Base-by-base conservation (phyloP, 768 basidiomycete genomes). In the Termitomyces titanicus region DNA sequence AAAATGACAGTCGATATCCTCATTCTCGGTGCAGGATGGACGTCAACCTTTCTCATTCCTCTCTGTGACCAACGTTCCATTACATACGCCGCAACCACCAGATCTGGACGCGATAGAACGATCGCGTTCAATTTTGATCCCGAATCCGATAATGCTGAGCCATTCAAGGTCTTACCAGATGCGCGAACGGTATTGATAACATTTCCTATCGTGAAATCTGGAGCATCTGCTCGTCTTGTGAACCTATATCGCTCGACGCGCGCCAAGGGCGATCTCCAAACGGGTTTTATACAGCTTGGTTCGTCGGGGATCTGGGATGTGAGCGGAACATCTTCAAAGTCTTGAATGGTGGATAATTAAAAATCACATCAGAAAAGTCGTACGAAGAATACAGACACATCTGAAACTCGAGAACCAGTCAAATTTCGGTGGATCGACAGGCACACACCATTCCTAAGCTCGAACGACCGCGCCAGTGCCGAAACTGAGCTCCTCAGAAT, bases 11-110 rank as follows among this genome's bases (percentile, higher is more conserved):
- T 83, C 53, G 79, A 83, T 53, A 67, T 85, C 33, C 77, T 86
- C 51, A 79, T 88, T 58, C 76, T 88, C 46, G 86, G 85, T 33
- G 82, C 82, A 25, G 85, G 85, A 31, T 88, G 86, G 85, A 82
- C 82, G 5, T 82, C 79, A 1, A 74, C 71, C 8, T 88, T 86
- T 69, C 72, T 87, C 24, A 71, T 81, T 35, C 79, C 83, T 0
- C 79, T 82, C 29, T 82, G 82, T 64, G 25, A 63, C 3, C 58
- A 70, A 17, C 68, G 72, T 18, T 57, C 65, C 10, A 51, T 85
- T 51, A 68, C 72, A 0, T 77, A 73, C 64, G 80, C 79, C 3
- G 74, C 79, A 3, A 86, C 85, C 0, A 78, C 76, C n/a, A 78
- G 85, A 22, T 67, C 77, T 39, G 84, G 84, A 5, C 64, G 74